These are phyloP conservation scores for Lactifluus subvellereus DNA, from an alignment of 768 basidiomycete species.

Conservation along the genomic window DNA sequence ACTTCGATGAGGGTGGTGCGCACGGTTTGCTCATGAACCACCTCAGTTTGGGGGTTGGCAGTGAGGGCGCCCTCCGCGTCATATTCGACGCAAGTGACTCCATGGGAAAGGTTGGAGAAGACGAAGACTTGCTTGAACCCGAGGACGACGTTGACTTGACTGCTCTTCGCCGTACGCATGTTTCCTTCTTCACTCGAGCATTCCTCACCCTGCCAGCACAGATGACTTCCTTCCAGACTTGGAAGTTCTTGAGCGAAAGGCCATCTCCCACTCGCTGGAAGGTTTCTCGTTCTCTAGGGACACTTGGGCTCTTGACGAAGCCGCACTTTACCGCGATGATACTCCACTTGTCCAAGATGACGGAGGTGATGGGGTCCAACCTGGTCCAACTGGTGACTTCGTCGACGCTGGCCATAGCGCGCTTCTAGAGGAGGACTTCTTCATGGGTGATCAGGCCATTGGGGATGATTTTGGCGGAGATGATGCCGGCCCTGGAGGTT, in stretches of 20 bases:
- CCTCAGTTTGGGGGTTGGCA: slow-evolving; percentile 67
- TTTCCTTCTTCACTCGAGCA: slow-evolving; percentile 8
- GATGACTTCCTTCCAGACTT: slow-evolving; percentile 72
- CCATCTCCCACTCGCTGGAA: slow-evolving; percentile 75
- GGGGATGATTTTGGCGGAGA: slow-evolving; percentile 42
- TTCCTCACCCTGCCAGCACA: slow-evolving; percentile 29
- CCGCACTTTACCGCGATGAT: slow-evolving; percentile 53
- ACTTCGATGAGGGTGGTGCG: slow-evolving; percentile 98
- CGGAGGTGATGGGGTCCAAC: slow-evolving; percentile 38
- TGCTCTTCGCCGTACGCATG: slow-evolving; percentile 49
- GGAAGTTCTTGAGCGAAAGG: slow-evolving; percentile 53
- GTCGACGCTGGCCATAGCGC: slow-evolving; percentile 35
- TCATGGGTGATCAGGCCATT: slow-evolving; percentile 54
- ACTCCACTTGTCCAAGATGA: slow-evolving; percentile 39
- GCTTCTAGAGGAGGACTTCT: slow-evolving; percentile 55
- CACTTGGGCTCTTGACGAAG: slow-evolving; percentile 55
- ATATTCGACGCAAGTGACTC: slow-evolving; percentile 97
- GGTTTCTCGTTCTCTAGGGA: slow-evolving; percentile 80
- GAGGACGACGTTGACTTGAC: slow-evolving; percentile 62
- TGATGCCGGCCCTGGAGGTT: slow-evolving; percentile 17
- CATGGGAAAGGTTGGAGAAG: slow-evolving; percentile 62
- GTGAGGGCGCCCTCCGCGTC: slow-evolving; percentile 78
- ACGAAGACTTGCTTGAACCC: slow-evolving; percentile 67
- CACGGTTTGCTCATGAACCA: slow-evolving; percentile 97
- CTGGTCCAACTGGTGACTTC: slow-evolving; percentile 34